Evolutionary conservation across 2,329 filamentous ascomycete species (phyloP).

Genomic region (Colletotrichum phormii): DNA sequence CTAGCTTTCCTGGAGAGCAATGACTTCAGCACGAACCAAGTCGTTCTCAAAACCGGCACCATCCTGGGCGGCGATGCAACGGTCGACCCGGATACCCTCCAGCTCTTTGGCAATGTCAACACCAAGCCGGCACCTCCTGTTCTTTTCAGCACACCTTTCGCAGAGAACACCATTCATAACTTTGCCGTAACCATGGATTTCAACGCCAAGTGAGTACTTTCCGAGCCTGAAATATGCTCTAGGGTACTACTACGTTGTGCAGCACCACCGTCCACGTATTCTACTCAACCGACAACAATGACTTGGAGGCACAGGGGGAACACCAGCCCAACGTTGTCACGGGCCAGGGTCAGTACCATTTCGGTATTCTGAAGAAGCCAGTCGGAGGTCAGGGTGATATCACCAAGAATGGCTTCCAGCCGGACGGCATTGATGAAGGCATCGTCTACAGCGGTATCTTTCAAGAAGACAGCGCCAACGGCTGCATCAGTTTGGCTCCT

Average conservation of each 20-base stretch:
- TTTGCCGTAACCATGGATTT: constrained; percentile 71
- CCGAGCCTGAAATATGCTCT: background rate
- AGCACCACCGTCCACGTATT: constrained; percentile 68
- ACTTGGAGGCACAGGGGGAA: constrained; percentile 60
- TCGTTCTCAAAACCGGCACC: constrained; percentile 66
- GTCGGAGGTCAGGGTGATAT: constrained; percentile 55
- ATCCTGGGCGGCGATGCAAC: constrained; percentile 53
- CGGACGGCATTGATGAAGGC: constrained; percentile 61
- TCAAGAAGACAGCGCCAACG: constrained; percentile 58
- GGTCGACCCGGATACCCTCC: constrained; percentile 53
- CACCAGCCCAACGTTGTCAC: constrained; percentile 61
- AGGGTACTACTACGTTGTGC: background rate
- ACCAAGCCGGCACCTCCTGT: constrained; percentile 48
- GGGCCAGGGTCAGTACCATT: constrained; percentile 71
- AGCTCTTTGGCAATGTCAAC: constrained; percentile 61
- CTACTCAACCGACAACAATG: constrained; percentile 61
- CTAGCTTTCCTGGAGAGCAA: constrained; percentile 61
- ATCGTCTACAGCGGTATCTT: constrained; percentile 65
- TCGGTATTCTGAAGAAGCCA: constrained; percentile 72
- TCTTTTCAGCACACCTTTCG: constrained; percentile 64
- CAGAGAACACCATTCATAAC: constrained; percentile 67
- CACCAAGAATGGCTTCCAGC: constrained; percentile 60
- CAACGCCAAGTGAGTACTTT: constrained; percentile 58
- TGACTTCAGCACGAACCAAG: constrained; percentile 61
- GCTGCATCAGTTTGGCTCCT: constrained; percentile 31